Evolutionary conservation across 139 green algal species (phyloP), one percentile per base, ranked within the genome.

Genomic region (Chlamydomonas applanata): DNA sequence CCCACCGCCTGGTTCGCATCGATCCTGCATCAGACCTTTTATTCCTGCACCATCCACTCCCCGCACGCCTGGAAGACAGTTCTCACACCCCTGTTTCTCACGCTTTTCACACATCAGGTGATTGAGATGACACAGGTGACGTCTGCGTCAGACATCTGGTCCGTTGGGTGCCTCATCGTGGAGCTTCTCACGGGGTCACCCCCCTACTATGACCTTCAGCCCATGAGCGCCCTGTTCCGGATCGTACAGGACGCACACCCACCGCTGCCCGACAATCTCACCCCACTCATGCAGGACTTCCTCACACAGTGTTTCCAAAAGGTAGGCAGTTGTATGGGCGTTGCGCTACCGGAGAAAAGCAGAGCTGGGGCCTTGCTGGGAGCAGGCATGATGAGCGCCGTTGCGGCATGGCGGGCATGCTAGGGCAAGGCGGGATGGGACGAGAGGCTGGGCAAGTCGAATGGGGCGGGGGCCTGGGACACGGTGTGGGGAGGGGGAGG

Each of bases 191-290:
- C 94, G 1, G 94, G 95, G 14, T 79, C 77, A 56, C 93, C 95
- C 13, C 95, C 95, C 17, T 99, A 99, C 86, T 98, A 89, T 57
- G 93, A 98, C 79, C 81, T 98, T 64, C 91, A 97, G 85, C 92
- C 93, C 46, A 93, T 97, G 87, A 86, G 80, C 16, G 95, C 95
- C 4, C 90, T 99, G 45, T 99, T 97, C 85, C 88, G 91, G 70
- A 98, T 99, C 52, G 95, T 98, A 24, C 84, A 94, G 72, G 93
- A 99, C 69, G 71, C 84, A 1, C 78, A 91, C 72, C 94, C 94
- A 17, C 89, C 93, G 0, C 82, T 99, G 54, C 95, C 95, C 3
- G 83, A 94, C 14, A 75, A 72, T 34, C 83, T 95, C 19, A 93
- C 87, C 9, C 67, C 84, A 0, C 77, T 86, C 63, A 76, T 95